Evolutionary conservation across 163 green algal species (phyloP).

Genomic region (Scenedesmus sp.): DNA sequence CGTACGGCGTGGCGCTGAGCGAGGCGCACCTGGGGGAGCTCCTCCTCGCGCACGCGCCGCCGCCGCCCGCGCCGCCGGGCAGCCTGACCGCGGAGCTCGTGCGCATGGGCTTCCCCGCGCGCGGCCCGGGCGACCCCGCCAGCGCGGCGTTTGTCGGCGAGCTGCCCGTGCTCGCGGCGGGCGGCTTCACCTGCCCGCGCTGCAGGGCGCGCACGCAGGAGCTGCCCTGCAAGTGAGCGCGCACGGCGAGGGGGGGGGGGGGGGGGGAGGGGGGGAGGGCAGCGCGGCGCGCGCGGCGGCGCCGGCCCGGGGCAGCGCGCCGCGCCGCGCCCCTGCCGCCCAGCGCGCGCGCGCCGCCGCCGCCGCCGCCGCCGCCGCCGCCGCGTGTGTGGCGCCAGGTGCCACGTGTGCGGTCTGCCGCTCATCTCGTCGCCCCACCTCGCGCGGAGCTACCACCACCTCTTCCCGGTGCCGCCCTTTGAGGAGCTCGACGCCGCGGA

Average conservation of each 20-base stretch:
- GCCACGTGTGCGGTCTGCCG: slow-evolving; percentile 92
- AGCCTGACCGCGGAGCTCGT: slow-evolving; percentile 75
- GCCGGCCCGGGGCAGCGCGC: too few species aligned
- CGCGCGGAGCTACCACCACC: slow-evolving; percentile 97
- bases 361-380: too few species aligned
- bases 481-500: slow-evolving; percentile 21
- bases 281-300: too few species aligned
- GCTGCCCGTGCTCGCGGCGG: slow-evolving; percentile 57
- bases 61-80: slow-evolving; percentile 43
- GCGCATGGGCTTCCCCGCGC: slow-evolving; percentile 92
- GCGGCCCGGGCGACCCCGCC: slow-evolving; percentile 61
- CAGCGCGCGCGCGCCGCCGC: too few species aligned
- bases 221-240: slow-evolving; percentile 70
- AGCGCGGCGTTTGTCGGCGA: slow-evolving; percentile 57
- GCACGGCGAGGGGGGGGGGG: too few species aligned
- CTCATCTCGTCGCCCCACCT: slow-evolving; percentile 95
- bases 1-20: slow-evolving; percentile 80
- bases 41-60: slow-evolving; percentile 50
- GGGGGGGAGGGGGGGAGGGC: too few species aligned
- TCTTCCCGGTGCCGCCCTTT: slow-evolving; percentile 85
- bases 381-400: slow-evolving; percentile 62
- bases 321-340: background rate
- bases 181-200: slow-evolving; percentile 87
- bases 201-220: slow-evolving; percentile 68
- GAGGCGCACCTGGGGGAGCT: slow-evolving; percentile 55